Conservation (phyloP, 345 rosid species). For the Erysimum cheiranthoides region DNA sequence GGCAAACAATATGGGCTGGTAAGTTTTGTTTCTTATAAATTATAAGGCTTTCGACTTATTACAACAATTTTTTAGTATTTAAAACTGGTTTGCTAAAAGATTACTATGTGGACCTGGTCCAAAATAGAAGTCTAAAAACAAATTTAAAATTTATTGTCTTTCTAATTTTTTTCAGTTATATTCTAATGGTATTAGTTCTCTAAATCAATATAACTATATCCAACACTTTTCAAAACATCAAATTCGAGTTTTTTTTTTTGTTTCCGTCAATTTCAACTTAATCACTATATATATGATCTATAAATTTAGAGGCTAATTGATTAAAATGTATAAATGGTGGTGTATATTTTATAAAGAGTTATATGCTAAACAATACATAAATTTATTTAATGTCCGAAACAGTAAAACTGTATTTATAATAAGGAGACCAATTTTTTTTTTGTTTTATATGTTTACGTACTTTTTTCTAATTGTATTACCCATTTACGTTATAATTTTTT, state of each 20-base stretch:
- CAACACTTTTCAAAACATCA: no score
- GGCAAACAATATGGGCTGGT: conserved; percentile 14
- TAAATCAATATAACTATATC: background rate
- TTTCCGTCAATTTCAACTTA: no score
- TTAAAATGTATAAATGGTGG: no score
- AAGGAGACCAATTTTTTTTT: no score
- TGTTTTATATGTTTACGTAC: background rate
- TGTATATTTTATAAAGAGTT: no score
- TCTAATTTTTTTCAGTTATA: background rate
- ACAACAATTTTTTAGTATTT: background rate
- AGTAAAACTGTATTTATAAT: no score
- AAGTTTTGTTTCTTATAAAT: conserved; percentile 9
- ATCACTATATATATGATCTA: no score
- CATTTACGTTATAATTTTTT: background rate
- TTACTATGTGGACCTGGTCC: background rate
- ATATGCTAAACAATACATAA: no score
- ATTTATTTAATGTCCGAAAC: no score
- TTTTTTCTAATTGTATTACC: background rate
- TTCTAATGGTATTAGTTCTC: background rate
- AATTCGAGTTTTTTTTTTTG: no score
- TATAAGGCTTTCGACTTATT: background rate
- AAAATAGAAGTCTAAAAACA: background rate
- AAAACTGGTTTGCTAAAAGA: no score
- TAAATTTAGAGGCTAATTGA: no score
- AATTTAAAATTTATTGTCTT: background rate